Evolutionary conservation across 345 rosid species (phyloP).

Genomic region (Ailanthus altissimus): DNA sequence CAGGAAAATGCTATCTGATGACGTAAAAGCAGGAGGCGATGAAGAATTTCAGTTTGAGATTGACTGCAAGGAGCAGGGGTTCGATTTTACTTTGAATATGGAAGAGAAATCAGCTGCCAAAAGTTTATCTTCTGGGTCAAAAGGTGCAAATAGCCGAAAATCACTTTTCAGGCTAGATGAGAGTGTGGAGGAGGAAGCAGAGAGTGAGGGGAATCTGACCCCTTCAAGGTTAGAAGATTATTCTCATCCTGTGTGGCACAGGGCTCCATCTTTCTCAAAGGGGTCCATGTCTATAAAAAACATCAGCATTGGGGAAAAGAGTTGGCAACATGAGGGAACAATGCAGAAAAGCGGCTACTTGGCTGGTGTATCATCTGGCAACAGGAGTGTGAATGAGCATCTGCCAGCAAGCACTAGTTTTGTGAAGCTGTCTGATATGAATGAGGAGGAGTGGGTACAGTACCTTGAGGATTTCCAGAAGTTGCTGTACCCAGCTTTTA

Average conservation of each 20-base stretch:
- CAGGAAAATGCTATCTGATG: conserved; percentile 32
- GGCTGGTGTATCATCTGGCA: conserved; percentile 45
- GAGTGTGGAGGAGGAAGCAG: conserved; percentile 34
- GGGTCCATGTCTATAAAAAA: conserved; percentile 37
- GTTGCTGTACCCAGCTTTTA: conserved; percentile 42
- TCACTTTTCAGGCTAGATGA: conserved; percentile 44
- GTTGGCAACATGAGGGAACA: conserved; percentile 25
- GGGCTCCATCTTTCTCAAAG: conserved; percentile 29
- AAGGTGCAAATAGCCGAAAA: conserved; percentile 27
- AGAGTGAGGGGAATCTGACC: conserved; percentile 20
- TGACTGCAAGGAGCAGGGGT: conserved; percentile 39
- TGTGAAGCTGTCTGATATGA: conserved; percentile 59
- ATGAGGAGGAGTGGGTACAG: conserved; percentile 50
- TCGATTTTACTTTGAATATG: conserved; percentile 24
- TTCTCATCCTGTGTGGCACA: not conserved
- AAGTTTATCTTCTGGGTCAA: conserved; percentile 25
- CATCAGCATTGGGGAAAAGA: conserved; percentile 31
- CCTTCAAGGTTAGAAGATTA: conserved; percentile 7
- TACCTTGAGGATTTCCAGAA: conserved; percentile 53
- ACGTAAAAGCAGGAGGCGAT: conserved; percentile 37
- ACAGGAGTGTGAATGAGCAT: conserved; percentile 54
- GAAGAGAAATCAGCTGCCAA: conserved; percentile 16
- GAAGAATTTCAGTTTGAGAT: conserved; percentile 46
- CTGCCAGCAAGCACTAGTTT: conserved; percentile 49
- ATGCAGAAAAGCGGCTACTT: conserved; percentile 42